Conservation (phyloP, 2,329 filamentous ascomycete species). For the Aspergillus chevalieri region DNA sequence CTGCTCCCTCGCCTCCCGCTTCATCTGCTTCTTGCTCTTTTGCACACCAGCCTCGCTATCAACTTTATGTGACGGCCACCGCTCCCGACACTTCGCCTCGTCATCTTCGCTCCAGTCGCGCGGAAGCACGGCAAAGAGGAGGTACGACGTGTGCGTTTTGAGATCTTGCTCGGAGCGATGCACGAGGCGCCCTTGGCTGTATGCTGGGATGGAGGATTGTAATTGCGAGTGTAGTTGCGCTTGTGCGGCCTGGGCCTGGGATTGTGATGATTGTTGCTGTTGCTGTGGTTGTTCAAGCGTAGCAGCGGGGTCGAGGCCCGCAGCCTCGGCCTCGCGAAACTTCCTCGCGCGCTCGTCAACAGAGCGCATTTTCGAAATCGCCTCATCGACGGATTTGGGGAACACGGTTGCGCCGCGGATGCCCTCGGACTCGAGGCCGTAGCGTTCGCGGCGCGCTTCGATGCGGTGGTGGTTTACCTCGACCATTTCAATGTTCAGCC, state of each 20-base stretch:
- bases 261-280: slow-evolving; percentile 17
- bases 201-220: slow-evolving; percentile 44
- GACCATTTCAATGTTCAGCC: slow-evolving; percentile 90
- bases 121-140: slow-evolving; percentile 89
- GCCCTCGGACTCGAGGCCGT: slow-evolving; percentile 65
- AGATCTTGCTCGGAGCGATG: slow-evolving; percentile 81
- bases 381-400: slow-evolving; percentile 67
- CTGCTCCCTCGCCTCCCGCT: slow-evolving; percentile 44
- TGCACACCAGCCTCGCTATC: slow-evolving; percentile 15
- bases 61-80: slow-evolving; percentile 57
- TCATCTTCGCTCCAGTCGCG: slow-evolving; percentile 77
- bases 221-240: background rate
- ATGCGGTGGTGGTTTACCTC: slow-evolving; percentile 76
- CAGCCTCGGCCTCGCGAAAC: slow-evolving; percentile 48
- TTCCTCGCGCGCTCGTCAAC: slow-evolving; percentile 65
- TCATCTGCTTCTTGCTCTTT: slow-evolving; percentile 37
- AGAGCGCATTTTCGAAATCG: slow-evolving; percentile 63
- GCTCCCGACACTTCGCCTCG: slow-evolving; percentile 60
- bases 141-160: slow-evolving; percentile 95
- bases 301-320: slow-evolving; percentile 3
- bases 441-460: slow-evolving; percentile 73
- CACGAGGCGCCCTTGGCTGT: slow-evolving; percentile 69
- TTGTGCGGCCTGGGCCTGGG: slow-evolving; percentile 26
- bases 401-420: slow-evolving; percentile 61
- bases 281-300: background rate